A percentile compares a stretch with the other conserved stretches of the same genome.
Evolutionary conservation across 805 yeast genomes (phyloP).

Genomic region (Wickerhamomyces queroliae): DNA sequence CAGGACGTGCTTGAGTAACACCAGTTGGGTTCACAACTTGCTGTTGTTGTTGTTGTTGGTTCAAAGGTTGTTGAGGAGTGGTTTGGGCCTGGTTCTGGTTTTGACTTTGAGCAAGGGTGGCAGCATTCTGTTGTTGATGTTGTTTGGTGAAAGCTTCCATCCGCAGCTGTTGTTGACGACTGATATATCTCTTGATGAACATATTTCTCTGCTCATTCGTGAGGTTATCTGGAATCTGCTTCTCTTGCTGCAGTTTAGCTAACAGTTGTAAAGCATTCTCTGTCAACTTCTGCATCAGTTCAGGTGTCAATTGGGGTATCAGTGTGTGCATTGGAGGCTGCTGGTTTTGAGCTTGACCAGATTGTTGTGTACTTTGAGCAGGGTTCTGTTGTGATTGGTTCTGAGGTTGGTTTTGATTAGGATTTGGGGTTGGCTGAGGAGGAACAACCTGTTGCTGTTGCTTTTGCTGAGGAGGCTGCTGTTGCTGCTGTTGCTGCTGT

Average conservation of each 20-base stretch:
- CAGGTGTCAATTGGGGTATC: constrained; percentile 10
- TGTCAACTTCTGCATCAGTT: constrained; percentile 15
- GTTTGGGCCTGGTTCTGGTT: background rate
- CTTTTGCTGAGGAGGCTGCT: constrained; percentile 8
- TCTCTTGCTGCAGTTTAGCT: constrained; percentile 18
- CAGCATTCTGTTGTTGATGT: background rate
- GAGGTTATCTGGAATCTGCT: constrained; percentile 15
- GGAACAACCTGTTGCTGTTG: constrained; percentile 24
- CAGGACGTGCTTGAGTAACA: background rate
- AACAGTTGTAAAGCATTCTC: constrained; percentile 19
- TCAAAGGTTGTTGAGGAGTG: background rate
- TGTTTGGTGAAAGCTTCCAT: constrained; percentile 5
- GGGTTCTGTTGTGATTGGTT: constrained; percentile 1
- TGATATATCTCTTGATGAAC: constrained; percentile 18
- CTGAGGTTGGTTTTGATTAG: constrained; percentile 29
- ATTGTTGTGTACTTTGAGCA: background rate
- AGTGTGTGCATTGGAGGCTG: background rate
- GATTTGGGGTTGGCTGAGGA: too few relatives aligned
- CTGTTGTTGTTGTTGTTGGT: constrained; percentile 4
- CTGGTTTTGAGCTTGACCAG: constrained; percentile 3
- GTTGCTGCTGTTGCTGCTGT: constrained; percentile 5
- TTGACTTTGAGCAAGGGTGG: constrained; percentile 5
- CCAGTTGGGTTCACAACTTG: constrained; percentile 2
- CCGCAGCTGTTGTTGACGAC: constrained; percentile 20
- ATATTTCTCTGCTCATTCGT: constrained; percentile 19